Evolutionary conservation across 306 rosid genomes (phyloP).

Genomic region (Abrus precatorius): DNA sequence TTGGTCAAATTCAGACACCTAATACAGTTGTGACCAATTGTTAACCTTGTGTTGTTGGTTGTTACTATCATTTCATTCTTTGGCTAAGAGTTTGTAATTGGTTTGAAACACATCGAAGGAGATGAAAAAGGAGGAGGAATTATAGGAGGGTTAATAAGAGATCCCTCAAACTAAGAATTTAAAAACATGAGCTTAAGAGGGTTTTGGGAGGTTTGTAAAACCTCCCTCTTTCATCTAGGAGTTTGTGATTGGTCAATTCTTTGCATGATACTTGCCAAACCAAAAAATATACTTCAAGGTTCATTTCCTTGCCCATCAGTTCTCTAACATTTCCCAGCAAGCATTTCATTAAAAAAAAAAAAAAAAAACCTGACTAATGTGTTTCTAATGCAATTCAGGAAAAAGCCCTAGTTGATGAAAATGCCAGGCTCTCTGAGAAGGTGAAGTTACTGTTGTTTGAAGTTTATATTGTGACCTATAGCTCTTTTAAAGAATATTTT

Average conservation of each 20-base stretch:
- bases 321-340: not conserved
- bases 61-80: not conserved
- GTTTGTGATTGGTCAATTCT: not conserved
- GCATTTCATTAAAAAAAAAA: not conserved
- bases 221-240: not conserved
- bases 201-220: no score
- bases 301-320: not conserved
- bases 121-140: no score
- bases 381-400: slow-evolving; percentile 60
- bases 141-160: no score
- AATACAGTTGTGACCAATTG: not conserved
- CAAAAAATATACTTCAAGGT: not conserved
- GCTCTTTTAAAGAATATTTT: slow-evolving; percentile 8
- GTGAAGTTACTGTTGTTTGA: slow-evolving; percentile 46
- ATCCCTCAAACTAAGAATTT: no score
- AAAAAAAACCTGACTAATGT: slow-evolving; percentile 3
- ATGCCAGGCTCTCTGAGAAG: slow-evolving; percentile 67
- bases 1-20: slow-evolving; percentile 21
- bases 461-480: not conserved
- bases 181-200: no score
- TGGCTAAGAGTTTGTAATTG: not conserved
- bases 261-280: not conserved
- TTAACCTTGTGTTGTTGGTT: not conserved
- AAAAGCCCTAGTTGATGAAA: slow-evolving; percentile 66
- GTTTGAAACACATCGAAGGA: not conserved